Percentiles rank a stretch among this genome's conserved stretches.
Conservation (phyloP, 2,329 filamentous ascomycete genomes). For the Verticillium dahliae region DNA sequence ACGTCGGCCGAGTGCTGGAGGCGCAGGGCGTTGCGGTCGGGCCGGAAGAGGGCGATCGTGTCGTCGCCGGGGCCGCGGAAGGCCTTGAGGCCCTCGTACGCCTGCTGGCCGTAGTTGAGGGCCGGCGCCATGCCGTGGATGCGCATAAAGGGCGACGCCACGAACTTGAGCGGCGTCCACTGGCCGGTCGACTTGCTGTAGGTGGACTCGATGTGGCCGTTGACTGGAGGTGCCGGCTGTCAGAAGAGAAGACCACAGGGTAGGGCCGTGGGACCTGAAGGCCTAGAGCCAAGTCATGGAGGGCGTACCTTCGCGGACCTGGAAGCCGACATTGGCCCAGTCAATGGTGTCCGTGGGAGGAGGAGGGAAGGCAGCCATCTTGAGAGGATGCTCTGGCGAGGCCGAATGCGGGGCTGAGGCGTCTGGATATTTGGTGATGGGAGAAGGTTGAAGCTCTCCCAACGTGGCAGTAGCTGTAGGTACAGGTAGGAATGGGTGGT, state of each 20-base stretch:
- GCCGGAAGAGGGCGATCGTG: constrained; percentile 79
- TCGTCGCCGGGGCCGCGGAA: constrained; percentile 70
- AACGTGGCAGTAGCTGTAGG: too few relatives aligned
- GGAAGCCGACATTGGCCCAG: constrained; percentile 91
- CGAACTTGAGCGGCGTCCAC: constrained; percentile 75
- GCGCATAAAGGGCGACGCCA: constrained; percentile 75
- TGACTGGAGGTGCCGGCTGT: constrained; percentile 50
- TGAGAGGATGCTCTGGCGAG: constrained; percentile 3
- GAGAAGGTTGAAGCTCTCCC: not conserved
- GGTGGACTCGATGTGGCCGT: constrained; percentile 86
- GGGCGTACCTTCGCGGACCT: constrained; percentile 72
- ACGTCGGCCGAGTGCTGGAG: constrained; percentile 80
- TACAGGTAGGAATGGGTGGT: not conserved
- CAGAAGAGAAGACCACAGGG: not conserved
- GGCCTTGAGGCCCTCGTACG: constrained; percentile 96
- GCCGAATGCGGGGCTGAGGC: not conserved
- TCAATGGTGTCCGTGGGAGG: constrained; percentile 77
- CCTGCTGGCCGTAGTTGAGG: constrained; percentile 95
- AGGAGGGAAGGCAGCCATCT: constrained; percentile 62
- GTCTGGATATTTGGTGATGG: not conserved
- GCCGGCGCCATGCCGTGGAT: constrained; percentile 94
- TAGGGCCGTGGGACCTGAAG: not conserved
- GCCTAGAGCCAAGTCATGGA: not conserved
- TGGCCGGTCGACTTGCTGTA: constrained; percentile 67
- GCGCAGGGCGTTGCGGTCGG: constrained; percentile 74